Evolutionary conservation across 192 early-diverging fungal genomes (phyloP).

Genomic region (Linnemannia exigua): DNA sequence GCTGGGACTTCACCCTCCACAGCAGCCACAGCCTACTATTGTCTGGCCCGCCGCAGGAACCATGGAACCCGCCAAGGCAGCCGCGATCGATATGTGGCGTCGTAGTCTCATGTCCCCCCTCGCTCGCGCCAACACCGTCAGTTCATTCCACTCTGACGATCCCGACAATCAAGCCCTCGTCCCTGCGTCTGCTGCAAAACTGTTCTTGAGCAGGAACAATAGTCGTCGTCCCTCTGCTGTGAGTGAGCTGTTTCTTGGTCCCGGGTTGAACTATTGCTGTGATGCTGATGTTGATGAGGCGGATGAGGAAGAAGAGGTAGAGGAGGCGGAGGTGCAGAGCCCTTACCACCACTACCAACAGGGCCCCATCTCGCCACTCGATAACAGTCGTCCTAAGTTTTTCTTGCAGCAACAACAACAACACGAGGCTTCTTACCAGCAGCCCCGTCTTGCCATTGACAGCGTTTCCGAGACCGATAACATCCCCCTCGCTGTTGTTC

Average conservation of each 20-base stretch:
- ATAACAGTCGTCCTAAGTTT: background rate
- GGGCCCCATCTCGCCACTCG: background rate
- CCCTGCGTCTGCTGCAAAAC: background rate
- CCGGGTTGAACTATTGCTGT: background rate
- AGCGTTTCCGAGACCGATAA: background rate
- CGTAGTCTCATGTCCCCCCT: slow-evolving; percentile 30
- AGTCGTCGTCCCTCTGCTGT: slow-evolving; percentile 1
- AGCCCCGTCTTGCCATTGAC: background rate
- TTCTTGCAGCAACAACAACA: slow-evolving; percentile 9
- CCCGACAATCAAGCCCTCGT: slow-evolving; percentile 1
- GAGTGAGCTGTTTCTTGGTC: background rate
- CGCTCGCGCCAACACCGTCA: background rate
- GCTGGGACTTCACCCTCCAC: background rate
- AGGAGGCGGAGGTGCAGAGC: too few relatives aligned
- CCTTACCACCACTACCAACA: background rate
- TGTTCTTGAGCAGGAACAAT: background rate
- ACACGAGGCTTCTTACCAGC: background rate
- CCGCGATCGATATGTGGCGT: slow-evolving; percentile 44
- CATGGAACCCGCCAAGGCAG: slow-evolving; percentile 40
- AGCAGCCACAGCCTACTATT: background rate
- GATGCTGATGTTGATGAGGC: background rate
- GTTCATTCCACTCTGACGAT: slow-evolving; percentile 5
- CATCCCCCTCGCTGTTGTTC: slow-evolving; percentile 5
- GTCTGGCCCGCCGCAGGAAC: slow-evolving; percentile 20
- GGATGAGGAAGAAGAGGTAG: background rate